phyloP scores from a whole-genome alignment of 257 asterid species.

The Solanum gracilifrons region DNA sequence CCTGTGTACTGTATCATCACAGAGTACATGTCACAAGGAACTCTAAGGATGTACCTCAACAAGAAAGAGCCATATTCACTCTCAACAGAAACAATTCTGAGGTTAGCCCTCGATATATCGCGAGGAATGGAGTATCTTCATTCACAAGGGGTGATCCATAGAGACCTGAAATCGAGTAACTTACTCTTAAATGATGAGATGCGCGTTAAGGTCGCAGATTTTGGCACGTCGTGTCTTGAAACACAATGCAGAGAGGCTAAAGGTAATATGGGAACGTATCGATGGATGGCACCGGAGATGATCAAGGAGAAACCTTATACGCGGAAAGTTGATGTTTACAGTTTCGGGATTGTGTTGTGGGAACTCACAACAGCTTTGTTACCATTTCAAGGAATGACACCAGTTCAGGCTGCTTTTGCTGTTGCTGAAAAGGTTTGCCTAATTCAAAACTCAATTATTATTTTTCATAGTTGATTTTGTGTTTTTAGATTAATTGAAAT shows the following conservation, averaged over 20 bases:
- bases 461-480: background rate
- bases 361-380: constrained; percentile 54
- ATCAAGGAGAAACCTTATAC: constrained; percentile 47
- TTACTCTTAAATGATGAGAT: constrained; percentile 18
- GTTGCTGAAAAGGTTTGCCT: constrained; percentile 33
- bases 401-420: constrained; percentile 65
- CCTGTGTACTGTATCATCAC: constrained; percentile 37
- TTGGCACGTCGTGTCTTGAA: constrained; percentile 26
- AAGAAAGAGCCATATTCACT: constrained; percentile 35
- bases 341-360: constrained; percentile 59
- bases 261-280: constrained; percentile 33
- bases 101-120: constrained; percentile 33
- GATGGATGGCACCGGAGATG: constrained; percentile 50
- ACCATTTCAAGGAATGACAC: constrained; percentile 56
- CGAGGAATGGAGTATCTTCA: constrained; percentile 37
- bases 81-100: constrained; percentile 25
- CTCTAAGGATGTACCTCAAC: constrained; percentile 34
- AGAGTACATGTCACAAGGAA: constrained; percentile 39
- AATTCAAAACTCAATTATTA: background rate
- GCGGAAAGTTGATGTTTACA: constrained; percentile 58
- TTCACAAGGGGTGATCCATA: constrained; percentile 33
- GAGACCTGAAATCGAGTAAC: constrained; percentile 24
- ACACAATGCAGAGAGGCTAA: constrained; percentile 22
- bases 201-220: constrained; percentile 27
- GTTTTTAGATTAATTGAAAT: background rate